phyloP scores from a whole-genome alignment of 2,329 filamentous ascomycete species.

The Hypoxylon sp. region DNA sequence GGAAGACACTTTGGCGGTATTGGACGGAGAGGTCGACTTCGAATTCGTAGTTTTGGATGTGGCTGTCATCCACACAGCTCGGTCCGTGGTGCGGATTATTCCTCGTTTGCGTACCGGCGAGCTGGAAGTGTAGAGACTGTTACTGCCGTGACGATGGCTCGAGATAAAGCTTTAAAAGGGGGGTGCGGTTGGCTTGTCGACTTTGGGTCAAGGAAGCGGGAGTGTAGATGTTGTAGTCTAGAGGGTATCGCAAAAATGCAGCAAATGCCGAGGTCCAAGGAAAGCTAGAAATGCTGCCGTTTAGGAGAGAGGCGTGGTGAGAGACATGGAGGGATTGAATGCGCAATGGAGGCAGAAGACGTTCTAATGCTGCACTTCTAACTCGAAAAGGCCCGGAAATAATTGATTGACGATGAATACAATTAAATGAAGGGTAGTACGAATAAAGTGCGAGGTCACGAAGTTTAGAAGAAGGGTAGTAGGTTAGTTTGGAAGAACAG shows the following conservation, averaged over 20 bases:
- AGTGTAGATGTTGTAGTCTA: constrained; percentile 28
- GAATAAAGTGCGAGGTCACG: constrained; percentile 37
- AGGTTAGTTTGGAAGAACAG: constrained; percentile 14
- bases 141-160: constrained; percentile 17
- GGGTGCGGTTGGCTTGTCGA: constrained; percentile 9
- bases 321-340: constrained; percentile 25
- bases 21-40: constrained; percentile 58
- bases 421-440: constrained; percentile 44
- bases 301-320: constrained; percentile 30
- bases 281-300: constrained; percentile 40
- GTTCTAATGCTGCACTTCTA: constrained; percentile 31
- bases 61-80: constrained; percentile 43
- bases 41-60: constrained; percentile 41
- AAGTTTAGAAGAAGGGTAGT: constrained; percentile 45
- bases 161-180: constrained; percentile 7
- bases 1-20: constrained; percentile 97
- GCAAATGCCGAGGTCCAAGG: constrained; percentile 28
- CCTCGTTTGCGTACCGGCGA: constrained; percentile 12
- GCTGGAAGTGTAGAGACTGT: constrained; percentile 12
- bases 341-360: constrained; percentile 28
- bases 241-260: constrained; percentile 41
- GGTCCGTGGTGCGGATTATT: constrained; percentile 5
- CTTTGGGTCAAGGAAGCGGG: constrained; percentile 10
- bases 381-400: constrained; percentile 17
- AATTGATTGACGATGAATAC: constrained; percentile 40